These are phyloP conservation scores for Leersia perrieri DNA, from an alignment of 176 grass and related monocot genomes.

Conservation along the genomic window DNA sequence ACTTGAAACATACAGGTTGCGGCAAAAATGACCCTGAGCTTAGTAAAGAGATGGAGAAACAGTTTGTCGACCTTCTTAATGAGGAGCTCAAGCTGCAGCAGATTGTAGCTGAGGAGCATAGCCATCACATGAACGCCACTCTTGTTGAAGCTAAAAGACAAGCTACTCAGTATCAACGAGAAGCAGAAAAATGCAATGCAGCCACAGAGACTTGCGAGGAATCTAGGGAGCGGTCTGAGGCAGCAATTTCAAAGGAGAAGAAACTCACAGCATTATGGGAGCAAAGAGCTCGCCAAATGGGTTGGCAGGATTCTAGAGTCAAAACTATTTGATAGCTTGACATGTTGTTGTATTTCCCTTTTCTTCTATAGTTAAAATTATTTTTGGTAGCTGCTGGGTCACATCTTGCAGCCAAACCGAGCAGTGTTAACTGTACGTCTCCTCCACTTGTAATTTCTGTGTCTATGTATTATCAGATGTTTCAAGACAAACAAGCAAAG, in stretches of 20 bases:
- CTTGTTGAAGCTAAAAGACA: slow-evolving; percentile 76
- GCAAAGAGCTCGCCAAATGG: slow-evolving; percentile 63
- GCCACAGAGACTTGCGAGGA: slow-evolving; percentile 92
- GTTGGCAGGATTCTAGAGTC: slow-evolving; percentile 58
- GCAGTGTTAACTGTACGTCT: background rate
- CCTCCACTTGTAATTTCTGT: slow-evolving; percentile 35
- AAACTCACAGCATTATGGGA: slow-evolving; percentile 80
- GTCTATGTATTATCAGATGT: slow-evolving; percentile 20
- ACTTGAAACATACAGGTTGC: slow-evolving; percentile 56
- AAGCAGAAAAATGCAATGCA: slow-evolving; percentile 85
- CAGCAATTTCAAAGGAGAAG: slow-evolving; percentile 67
- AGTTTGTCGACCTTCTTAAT: slow-evolving; percentile 78
- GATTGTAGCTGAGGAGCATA: slow-evolving; percentile 78
- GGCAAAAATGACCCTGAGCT: slow-evolving; percentile 81
- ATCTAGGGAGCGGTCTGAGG: slow-evolving; percentile 67
- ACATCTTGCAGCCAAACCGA: slow-evolving; percentile 16
- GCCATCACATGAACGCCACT: slow-evolving; percentile 76
- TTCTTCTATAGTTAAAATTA: slow-evolving; percentile 24
- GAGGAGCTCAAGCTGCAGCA: slow-evolving; percentile 94
- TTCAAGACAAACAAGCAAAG: slow-evolving; percentile 6
- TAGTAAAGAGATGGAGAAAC: slow-evolving; percentile 81
- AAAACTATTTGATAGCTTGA: slow-evolving; percentile 25
- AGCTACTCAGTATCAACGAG: slow-evolving; percentile 82
- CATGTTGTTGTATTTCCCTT: background rate
- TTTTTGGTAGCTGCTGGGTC: slow-evolving; percentile 26